These are phyloP conservation scores for Parasarocladium wereldwijsianum DNA, from an alignment of 2,329 filamentous ascomycete species.

Conservation along the genomic window DNA sequence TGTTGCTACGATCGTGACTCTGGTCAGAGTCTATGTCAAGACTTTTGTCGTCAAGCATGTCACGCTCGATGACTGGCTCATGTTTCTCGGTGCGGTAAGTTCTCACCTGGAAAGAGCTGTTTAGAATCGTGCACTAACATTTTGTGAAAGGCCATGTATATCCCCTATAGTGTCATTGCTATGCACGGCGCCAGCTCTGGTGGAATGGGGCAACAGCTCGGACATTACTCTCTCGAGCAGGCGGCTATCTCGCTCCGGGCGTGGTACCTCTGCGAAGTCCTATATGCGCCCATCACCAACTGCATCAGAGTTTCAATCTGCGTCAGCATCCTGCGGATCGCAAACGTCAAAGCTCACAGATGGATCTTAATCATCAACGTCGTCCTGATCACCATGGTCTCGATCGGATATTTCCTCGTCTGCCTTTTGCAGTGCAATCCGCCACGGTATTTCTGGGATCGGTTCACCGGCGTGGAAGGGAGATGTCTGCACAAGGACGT, in stretches of 20 bases:
- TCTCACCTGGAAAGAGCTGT: too few species aligned
- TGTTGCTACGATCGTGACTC: constrained; percentile 23
- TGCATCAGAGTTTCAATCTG: constrained; percentile 25
- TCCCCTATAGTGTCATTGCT: constrained; percentile 15
- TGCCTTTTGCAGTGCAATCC: constrained; percentile 35
- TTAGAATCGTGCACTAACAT: background rate
- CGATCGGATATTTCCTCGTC: constrained; percentile 27
- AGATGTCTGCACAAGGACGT: constrained; percentile 23
- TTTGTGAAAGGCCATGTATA: constrained; percentile 17
- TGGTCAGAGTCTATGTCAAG: constrained; percentile 30
- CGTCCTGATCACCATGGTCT: constrained; percentile 20
- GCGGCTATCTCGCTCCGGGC: constrained; percentile 15
- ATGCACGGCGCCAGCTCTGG: constrained; percentile 18
- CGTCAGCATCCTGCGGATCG: constrained; percentile 25
- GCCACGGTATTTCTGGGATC: constrained; percentile 31
- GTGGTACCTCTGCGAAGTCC: constrained; percentile 24
- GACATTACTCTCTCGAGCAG: constrained; percentile 9
- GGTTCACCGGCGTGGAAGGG: constrained; percentile 19
- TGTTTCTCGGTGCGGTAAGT: constrained; percentile 28
- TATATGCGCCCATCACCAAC: constrained; percentile 24
- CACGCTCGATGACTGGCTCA: constrained; percentile 31
- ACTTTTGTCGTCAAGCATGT: constrained; percentile 25
- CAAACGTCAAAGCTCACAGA: constrained; percentile 16
- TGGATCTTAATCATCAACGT: constrained; percentile 18
- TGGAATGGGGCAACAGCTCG: constrained; percentile 12